These are phyloP conservation scores for Saccharomycopsis fodiens DNA, from an alignment of 805 yeast genomes.

Conservation along the genomic window DNA sequence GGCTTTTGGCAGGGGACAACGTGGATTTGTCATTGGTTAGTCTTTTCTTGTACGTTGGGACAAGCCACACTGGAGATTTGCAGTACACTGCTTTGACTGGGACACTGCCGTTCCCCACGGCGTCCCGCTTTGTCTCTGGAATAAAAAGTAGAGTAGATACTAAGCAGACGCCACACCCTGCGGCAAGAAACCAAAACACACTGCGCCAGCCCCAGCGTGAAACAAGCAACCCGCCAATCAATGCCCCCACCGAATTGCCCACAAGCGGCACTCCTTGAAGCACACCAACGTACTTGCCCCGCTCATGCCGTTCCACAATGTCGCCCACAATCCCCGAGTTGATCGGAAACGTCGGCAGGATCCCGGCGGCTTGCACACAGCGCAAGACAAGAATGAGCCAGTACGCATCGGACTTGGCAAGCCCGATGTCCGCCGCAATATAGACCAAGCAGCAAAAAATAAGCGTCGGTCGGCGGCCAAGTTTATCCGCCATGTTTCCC, in stretches of 20 bases:
- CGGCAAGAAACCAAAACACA: slow-evolving; percentile 63
- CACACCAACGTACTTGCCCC: slow-evolving; percentile 69
- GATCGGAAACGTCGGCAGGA: slow-evolving; percentile 67
- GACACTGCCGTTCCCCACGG: slow-evolving; percentile 70
- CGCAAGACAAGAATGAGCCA: slow-evolving; percentile 57
- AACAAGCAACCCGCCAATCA: slow-evolving; percentile 51
- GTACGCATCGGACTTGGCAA: slow-evolving; percentile 51
- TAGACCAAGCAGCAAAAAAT: slow-evolving; percentile 43
- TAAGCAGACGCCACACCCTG: slow-evolving; percentile 45
- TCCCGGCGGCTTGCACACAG: slow-evolving; percentile 67
- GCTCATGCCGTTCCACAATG: slow-evolving; percentile 49
- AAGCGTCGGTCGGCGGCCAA: slow-evolving; percentile 62
- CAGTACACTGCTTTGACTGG: slow-evolving; percentile 36
- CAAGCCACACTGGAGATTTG: slow-evolving; percentile 36
- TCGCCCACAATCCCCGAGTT: slow-evolving; percentile 60
- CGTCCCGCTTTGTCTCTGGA: slow-evolving; percentile 70
- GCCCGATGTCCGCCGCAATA: slow-evolving; percentile 55
- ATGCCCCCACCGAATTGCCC: slow-evolving; percentile 74
- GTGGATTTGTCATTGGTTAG: slow-evolving; percentile 27
- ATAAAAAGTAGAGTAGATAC: slow-evolving; percentile 31
- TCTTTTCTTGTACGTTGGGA: slow-evolving; percentile 25
- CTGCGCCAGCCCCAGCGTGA: slow-evolving; percentile 59
- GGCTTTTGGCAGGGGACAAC: slow-evolving; percentile 15
- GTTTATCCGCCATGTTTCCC: slow-evolving; percentile 51
- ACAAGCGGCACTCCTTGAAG: slow-evolving; percentile 55